These are phyloP conservation scores for Wallacemonas collosoma DNA, from an alignment of 208 protist genomes.

Conservation along the genomic window DNA sequence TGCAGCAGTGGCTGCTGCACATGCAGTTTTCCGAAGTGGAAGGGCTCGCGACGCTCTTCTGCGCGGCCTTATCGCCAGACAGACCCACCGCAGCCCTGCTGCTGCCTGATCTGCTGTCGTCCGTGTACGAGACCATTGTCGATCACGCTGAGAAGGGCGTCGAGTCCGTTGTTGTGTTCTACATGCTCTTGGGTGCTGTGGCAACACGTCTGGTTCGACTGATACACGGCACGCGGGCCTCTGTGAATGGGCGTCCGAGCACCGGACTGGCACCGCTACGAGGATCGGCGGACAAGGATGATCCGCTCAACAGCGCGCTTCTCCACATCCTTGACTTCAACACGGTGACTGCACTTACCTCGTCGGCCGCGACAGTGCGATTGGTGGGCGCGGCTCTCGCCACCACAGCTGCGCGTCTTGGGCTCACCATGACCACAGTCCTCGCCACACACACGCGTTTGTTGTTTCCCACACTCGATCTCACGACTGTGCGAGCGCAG, in stretches of 20 bases:
- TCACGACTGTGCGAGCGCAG: not conserved
- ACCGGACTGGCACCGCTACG: not conserved
- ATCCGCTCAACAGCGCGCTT: conserved; percentile 9
- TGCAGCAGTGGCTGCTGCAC: conserved; percentile 8
- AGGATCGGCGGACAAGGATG: not conserved
- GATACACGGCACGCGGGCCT: no score
- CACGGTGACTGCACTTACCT: conserved; percentile 29
- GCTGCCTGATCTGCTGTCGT: conserved; percentile 31
- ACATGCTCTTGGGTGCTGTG: conserved; percentile 28
- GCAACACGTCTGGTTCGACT: conserved; percentile 22
- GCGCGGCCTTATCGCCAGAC: conserved; percentile 33
- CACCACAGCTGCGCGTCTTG: conserved; percentile 13
- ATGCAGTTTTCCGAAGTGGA: conserved; percentile 28
- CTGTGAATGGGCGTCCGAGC: not conserved
- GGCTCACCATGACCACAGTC: conserved; percentile 19
- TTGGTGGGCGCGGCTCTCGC: conserved; percentile 38
- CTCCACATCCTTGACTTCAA: conserved; percentile 28
- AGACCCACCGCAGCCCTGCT: conserved; percentile 17
- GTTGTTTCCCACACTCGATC: conserved; percentile 23
- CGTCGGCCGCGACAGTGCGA: conserved; percentile 36
- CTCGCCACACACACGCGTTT: conserved; percentile 33
- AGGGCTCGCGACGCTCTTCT: conserved; percentile 32
- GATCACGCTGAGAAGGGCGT: conserved; percentile 2
- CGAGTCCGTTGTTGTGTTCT: conserved; percentile 19
- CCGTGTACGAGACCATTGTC: conserved; percentile 30